phyloP scores from a whole-genome alignment of 2,329 filamentous ascomycete genomes.

The Neonectria magnoliae region DNA sequence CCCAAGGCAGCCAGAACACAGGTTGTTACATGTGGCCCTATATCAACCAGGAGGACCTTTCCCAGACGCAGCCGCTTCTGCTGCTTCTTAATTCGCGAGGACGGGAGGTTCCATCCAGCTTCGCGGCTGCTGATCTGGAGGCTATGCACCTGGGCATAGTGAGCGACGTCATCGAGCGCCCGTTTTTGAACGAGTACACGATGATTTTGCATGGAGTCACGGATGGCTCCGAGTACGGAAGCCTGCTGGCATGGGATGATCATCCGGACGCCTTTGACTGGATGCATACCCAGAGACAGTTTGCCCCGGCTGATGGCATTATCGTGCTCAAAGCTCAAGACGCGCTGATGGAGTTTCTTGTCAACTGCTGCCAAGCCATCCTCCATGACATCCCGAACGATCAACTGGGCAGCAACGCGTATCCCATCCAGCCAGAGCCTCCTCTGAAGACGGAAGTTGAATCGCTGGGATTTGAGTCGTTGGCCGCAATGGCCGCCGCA shows the following conservation, averaged over 20 bases:
- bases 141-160: conserved; percentile 45
- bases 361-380: conserved; percentile 57
- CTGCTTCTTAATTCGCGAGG: conserved; percentile 64
- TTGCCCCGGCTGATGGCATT: conserved; percentile 57
- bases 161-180: conserved; percentile 36
- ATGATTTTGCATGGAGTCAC: conserved; percentile 49
- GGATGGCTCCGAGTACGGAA: conserved; percentile 47
- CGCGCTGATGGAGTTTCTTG: conserved; percentile 58
- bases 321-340: conserved; percentile 62
- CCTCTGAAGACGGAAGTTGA: conserved; percentile 43
- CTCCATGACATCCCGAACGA: conserved; percentile 59
- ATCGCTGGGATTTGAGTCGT: conserved; percentile 47
- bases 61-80: conserved; percentile 53
- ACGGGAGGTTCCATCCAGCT: conserved; percentile 56
- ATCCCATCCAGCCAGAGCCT: conserved; percentile 52
- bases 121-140: conserved; percentile 57
- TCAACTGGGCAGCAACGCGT: conserved; percentile 39
- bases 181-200: conserved; percentile 44
- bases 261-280: conserved; percentile 50
- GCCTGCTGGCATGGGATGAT: conserved; percentile 47
- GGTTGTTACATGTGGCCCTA: conserved; percentile 60
- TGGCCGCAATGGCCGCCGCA: conserved; percentile 58
- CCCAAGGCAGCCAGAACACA: conserved; percentile 33
- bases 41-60: conserved; percentile 67
- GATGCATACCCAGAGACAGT: conserved; percentile 50